phyloP scores from a whole-genome alignment of 2,329 filamentous ascomycete genomes.

The Aureobasidium sp. region DNA sequence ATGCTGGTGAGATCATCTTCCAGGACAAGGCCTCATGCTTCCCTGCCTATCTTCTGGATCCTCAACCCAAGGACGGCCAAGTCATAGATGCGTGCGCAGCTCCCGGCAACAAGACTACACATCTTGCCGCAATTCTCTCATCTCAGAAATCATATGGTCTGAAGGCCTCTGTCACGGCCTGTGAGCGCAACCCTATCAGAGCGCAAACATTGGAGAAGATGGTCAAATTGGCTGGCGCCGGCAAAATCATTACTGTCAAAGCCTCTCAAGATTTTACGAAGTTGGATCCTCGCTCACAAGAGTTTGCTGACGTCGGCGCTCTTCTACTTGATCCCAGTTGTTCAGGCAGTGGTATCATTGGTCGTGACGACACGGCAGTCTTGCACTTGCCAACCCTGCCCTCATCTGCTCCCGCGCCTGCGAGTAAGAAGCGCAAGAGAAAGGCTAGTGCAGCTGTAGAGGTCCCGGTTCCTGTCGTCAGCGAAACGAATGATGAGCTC shows the following conservation, averaged over 20 bases:
- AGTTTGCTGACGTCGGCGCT: slow-evolving; percentile 65
- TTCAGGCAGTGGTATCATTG: slow-evolving; percentile 90
- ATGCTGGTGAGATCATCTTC: slow-evolving; percentile 70
- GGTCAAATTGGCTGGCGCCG: slow-evolving; percentile 69
- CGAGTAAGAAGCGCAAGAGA: slow-evolving; percentile 28
- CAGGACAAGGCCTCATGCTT: slow-evolving; percentile 98
- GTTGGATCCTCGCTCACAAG: slow-evolving; percentile 56
- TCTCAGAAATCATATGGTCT: slow-evolving; percentile 27
- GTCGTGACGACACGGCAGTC: slow-evolving; percentile 58
- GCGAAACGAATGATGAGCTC: slow-evolving; percentile 20
- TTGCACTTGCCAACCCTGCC: slow-evolving; percentile 8
- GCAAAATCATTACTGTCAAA: slow-evolving; percentile 59
- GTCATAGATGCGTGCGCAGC: slow-evolving; percentile 91
- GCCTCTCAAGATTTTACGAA: slow-evolving; percentile 75
- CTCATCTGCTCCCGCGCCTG: background rate
- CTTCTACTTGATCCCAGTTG: slow-evolving; percentile 90
- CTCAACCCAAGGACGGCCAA: slow-evolving; percentile 60
- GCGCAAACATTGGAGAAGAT: slow-evolving; percentile 76
- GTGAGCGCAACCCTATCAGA: slow-evolving; percentile 66
- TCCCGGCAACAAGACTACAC: slow-evolving; percentile 95
- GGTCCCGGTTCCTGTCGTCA: slow-evolving; percentile 5
- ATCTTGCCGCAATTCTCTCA: slow-evolving; percentile 68
- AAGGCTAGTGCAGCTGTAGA: background rate
- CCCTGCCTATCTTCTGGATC: slow-evolving; percentile 78
- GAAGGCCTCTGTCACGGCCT: slow-evolving; percentile 58